phyloP scores from a whole-genome alignment of 2,329 filamentous ascomycete genomes.

The Fusarium anthophilum region DNA sequence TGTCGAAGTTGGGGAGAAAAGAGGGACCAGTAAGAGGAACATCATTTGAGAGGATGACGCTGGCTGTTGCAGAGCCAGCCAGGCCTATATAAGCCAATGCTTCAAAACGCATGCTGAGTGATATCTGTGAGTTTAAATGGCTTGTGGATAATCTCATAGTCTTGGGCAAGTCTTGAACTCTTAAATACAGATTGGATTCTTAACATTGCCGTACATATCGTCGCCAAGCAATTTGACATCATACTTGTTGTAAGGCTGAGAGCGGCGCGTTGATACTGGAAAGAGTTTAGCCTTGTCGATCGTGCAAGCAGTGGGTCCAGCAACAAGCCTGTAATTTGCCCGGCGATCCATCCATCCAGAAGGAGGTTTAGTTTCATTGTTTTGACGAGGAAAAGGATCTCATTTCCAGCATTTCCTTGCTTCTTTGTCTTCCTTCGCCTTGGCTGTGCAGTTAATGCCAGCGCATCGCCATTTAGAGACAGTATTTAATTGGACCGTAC shows the following conservation, averaged over 20 bases:
- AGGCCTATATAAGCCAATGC: background rate
- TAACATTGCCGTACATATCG: background rate
- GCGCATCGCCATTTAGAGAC: background rate
- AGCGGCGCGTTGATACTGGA: background rate
- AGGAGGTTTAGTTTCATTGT: background rate
- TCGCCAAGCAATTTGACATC: background rate
- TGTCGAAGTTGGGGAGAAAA: slow-evolving; percentile 35
- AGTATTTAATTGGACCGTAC: background rate
- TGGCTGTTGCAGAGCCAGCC: background rate
- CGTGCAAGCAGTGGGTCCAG: background rate
- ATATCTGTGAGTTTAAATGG: background rate
- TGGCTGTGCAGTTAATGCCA: background rate
- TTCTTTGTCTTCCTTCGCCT: background rate
- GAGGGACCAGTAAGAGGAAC: slow-evolving; percentile 36
- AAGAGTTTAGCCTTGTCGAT: background rate
- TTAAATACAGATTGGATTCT: background rate
- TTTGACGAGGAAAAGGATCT: background rate
- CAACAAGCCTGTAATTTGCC: background rate
- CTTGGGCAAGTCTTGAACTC: background rate
- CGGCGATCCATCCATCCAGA: background rate
- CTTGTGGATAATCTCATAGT: background rate
- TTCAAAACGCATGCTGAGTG: background rate
- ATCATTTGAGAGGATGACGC: slow-evolving; percentile 21
- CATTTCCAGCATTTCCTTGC: background rate
- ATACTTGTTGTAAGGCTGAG: background rate